phyloP scores from a whole-genome alignment of 345 rosid genomes.

The Boechera divaricarpa region DNA sequence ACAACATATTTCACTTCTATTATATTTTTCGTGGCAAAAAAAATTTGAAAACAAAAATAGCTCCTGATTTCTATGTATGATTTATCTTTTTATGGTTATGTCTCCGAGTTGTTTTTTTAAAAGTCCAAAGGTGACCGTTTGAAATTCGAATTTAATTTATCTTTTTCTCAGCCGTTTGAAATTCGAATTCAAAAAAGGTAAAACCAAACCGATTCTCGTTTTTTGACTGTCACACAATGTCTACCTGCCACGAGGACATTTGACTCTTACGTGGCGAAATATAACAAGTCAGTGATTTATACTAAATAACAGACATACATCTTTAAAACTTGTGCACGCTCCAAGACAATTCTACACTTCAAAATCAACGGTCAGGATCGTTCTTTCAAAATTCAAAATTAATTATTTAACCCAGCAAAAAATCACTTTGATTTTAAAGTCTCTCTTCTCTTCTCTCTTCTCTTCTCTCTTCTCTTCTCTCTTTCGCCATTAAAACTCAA shows the following conservation, averaged over 20 bases:
- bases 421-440: slow-evolving; percentile 11
- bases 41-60: slow-evolving; percentile 6
- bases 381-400: slow-evolving; percentile 7
- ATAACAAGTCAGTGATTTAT: not conserved
- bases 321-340: slow-evolving; percentile 36
- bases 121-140: slow-evolving; percentile 44
- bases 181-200: slow-evolving; percentile 40
- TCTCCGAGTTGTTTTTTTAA: slow-evolving; percentile 2
- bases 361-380: slow-evolving; percentile 40
- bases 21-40: not conserved
- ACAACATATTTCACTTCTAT: not conserved
- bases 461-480: slow-evolving; percentile 3
- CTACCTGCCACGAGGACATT: not conserved
- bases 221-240: slow-evolving; percentile 23
- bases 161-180: slow-evolving; percentile 33
- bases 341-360: slow-evolving; percentile 25
- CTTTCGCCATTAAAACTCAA: slow-evolving; percentile 20
- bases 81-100: not conserved
- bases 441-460: not conserved
- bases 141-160: slow-evolving; percentile 37
- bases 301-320: not conserved
- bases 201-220: not conserved
- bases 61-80: slow-evolving; percentile 36
- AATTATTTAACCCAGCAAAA: slow-evolving; percentile 23
- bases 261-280: not conserved